phyloP scores from a whole-genome alignment of 495 filamentous ascomycete species.

The Letharia columbiana region DNA sequence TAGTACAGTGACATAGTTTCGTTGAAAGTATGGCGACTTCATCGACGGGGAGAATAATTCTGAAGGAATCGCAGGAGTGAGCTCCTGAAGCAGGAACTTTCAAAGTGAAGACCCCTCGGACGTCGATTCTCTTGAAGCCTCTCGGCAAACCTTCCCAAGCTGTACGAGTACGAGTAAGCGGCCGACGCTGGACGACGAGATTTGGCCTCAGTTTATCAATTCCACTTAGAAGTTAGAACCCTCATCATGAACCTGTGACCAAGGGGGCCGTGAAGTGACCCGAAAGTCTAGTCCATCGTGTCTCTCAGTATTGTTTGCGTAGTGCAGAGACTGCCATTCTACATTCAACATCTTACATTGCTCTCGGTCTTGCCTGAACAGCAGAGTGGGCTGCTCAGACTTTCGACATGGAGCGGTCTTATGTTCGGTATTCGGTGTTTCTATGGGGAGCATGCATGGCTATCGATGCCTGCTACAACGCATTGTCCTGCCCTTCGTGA shows the following conservation, averaged over 20 bases:
- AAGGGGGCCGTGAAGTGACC: not conserved
- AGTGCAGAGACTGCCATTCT: not conserved
- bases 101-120: too few species aligned
- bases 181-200: too few species aligned
- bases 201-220: too few species aligned
- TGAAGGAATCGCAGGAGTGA: too few species aligned
- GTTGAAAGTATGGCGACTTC: not conserved
- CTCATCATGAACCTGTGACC: too few species aligned
- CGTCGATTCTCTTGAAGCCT: not conserved
- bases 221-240: too few species aligned
- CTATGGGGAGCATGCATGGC: not conserved
- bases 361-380: not conserved
- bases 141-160: conserved; percentile 49
- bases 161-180: not conserved
- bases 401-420: not conserved
- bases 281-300: not conserved
- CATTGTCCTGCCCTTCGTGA: not conserved
- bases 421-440: not conserved
- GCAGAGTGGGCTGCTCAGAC: not conserved
- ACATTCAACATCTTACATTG: not conserved
- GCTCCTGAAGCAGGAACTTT: too few species aligned
- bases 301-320: not conserved
- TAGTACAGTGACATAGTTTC: conserved; percentile 86
- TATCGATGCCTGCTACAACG: not conserved
- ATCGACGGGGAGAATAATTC: too few species aligned